Evolutionary conservation across 1,139 yeast genomes (phyloP), one percentile per base, ranked within the genome.

Genomic region (Magnusiomyces suaveolens): DNA sequence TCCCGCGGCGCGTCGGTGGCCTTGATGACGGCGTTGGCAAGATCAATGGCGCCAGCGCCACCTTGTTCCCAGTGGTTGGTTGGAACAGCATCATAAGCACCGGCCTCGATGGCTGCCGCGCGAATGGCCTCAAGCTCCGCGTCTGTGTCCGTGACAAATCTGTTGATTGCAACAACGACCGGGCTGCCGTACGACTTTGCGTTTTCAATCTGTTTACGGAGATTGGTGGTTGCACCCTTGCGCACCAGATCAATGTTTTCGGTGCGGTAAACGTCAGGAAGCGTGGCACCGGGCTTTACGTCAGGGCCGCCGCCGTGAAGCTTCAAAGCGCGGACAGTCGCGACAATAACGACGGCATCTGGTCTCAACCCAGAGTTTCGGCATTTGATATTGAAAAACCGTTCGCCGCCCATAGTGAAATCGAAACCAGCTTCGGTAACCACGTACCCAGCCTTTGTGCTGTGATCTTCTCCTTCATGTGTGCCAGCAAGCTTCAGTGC

Each of bases 231-330:
- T 55, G 98, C 98, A 29, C 12, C 6, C 60, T 77, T 78, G 64
- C 82, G 76, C 66, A 92, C 80, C 69, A 90, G 78, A 56, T 88
- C 97, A 56, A 83, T 78, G 71, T 92, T 86, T 74, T 92, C 98
- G 65, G 79, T 79, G 56, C 87, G 78, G 75, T 92, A 92, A 67
- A 81, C 97, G 53, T 82, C 76, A 58, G 97, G 95, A 68, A 92
- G 79, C 61, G 95, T 84, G 55, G 87, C 84, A 67, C 97, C 97
- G 50, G 98, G 96, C 72, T 87, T 87, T 61, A 92, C 97, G 66
- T 88, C 96, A 43, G 97, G 96, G 60, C 96, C 98, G 67, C 97
- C 98, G 63, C 98, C 98, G 70, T 92, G 98, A 51, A 88, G 88
- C 75, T 92, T 92, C 71, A 92, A 80, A 39, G 98, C 98, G 72